Percentiles rank a stretch among this genome's conserved stretches.
phyloP scores from a whole-genome alignment of 345 rosid genomes.

The Dipteronia dyeriana region DNA sequence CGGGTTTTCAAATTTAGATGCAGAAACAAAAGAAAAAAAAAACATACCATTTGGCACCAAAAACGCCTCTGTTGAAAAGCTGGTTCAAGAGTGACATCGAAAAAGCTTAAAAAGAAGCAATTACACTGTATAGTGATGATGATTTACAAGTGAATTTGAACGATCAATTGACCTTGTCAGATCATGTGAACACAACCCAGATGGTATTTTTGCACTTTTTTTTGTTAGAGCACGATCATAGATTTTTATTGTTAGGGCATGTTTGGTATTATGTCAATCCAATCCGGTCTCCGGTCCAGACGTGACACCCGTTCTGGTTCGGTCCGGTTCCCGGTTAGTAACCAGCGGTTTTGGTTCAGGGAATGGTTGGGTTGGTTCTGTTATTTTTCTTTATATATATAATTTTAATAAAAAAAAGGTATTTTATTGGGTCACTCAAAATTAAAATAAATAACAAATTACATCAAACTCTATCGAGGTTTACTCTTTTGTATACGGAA shows the following conservation, averaged over 20 bases:
- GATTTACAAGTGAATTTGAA: background rate
- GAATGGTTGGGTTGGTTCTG: no score
- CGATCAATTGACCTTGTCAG: background rate
- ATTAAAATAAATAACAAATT: no score
- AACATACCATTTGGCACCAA: slow-evolving; percentile 73
- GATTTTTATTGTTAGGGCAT: background rate
- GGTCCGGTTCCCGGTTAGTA: no score
- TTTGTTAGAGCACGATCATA: background rate
- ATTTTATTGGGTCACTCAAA: no score
- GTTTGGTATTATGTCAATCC: no score
- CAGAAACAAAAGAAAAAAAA: slow-evolving; percentile 7
- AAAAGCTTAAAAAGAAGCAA: background rate
- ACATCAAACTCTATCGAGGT: no score
- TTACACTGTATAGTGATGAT: background rate
- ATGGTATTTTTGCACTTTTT: background rate
- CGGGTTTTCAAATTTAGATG: background rate
- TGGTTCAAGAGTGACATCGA: slow-evolving; percentile 87
- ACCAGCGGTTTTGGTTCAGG: no score
- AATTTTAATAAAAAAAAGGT: no score
- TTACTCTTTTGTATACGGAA: no score
- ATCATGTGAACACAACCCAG: background rate
- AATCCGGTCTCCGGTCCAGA: no score
- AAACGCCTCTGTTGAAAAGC: slow-evolving; percentile 90
- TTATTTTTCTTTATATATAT: no score
- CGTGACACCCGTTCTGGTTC: no score